Percentiles rank a stretch among this genome's conserved stretches.
Conservation (phyloP, 768 basidiomycete species). For the Dacryopinax spathularia region DNA sequence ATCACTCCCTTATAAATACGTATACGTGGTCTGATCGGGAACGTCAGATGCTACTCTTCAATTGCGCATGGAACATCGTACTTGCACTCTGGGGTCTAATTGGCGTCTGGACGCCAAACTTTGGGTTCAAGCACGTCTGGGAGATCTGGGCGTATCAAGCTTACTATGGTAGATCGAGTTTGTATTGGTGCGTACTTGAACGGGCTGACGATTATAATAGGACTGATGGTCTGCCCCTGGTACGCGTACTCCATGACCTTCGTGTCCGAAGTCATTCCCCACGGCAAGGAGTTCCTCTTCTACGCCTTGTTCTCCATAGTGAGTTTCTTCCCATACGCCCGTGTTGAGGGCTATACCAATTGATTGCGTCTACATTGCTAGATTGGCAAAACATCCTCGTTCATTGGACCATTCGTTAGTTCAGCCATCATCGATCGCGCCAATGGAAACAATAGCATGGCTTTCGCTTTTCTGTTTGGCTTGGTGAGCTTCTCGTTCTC, state of each 20-base stretch:
- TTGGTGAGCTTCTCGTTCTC: conserved; percentile 33
- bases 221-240: conserved; percentile 63
- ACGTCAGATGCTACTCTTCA: conserved; percentile 63
- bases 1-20: too few species aligned
- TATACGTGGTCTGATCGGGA: background rate
- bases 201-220: conserved; percentile 15
- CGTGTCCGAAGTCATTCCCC: conserved; percentile 64
- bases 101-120: conserved; percentile 56
- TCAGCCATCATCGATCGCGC: conserved; percentile 59
- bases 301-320: conserved; percentile 64
- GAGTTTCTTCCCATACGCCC: conserved; percentile 9
- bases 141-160: conserved; percentile 41
- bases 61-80: conserved; percentile 59
- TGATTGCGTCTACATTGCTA: too few species aligned
- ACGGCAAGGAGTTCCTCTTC: conserved; percentile 60
- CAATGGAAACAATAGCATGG: conserved; percentile 56
- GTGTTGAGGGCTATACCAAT: background rate
- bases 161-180: background rate
- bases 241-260: conserved; percentile 72
- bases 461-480: conserved; percentile 57
- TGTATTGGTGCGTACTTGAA: background rate
- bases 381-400: conserved; percentile 63
- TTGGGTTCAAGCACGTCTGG: conserved; percentile 75
- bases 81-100: conserved; percentile 62
- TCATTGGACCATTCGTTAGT: conserved; percentile 62